These are phyloP conservation scores for Plantago major DNA, from an alignment of 257 asterid species.

Conservation along the genomic window DNA sequence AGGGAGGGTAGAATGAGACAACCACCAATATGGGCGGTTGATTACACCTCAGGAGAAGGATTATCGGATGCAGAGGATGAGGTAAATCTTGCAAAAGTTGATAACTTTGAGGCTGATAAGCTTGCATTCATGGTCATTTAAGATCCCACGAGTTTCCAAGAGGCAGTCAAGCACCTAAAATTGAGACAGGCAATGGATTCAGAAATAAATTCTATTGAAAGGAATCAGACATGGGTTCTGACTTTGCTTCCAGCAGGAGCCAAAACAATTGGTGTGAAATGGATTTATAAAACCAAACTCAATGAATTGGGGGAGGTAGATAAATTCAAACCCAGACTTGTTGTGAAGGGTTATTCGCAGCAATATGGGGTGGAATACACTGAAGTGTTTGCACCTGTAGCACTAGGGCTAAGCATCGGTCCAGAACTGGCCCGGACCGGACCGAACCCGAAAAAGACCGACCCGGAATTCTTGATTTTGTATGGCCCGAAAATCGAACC, in stretches of 20 bases:
- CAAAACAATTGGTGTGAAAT: neutral
- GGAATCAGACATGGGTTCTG: slow-evolving; percentile 7
- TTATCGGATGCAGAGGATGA: too few relatives aligned
- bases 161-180: neutral
- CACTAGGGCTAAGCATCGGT: too few relatives aligned
- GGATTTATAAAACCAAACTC: slow-evolving; percentile 1
- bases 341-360: slow-evolving; percentile 7
- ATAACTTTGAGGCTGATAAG: neutral
- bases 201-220: neutral
- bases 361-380: slow-evolving; percentile 11
- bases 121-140: too few relatives aligned
- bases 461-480: too few relatives aligned
- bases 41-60: slow-evolving; percentile 7
- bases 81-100: too few relatives aligned
- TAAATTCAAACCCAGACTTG: slow-evolving; percentile 6
- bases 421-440: too few relatives aligned
- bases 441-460: too few relatives aligned
- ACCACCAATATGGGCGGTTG: neutral
- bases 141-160: neutral
- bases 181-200: slow-evolving; percentile 10
- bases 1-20: neutral
- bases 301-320: slow-evolving; percentile 2
- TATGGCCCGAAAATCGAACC: too few relatives aligned
- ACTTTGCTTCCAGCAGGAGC: neutral
- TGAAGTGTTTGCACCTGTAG: slow-evolving; percentile 12